phyloP scores from a whole-genome alignment of 768 basidiomycete species.

The Phaffia tasmanica region DNA sequence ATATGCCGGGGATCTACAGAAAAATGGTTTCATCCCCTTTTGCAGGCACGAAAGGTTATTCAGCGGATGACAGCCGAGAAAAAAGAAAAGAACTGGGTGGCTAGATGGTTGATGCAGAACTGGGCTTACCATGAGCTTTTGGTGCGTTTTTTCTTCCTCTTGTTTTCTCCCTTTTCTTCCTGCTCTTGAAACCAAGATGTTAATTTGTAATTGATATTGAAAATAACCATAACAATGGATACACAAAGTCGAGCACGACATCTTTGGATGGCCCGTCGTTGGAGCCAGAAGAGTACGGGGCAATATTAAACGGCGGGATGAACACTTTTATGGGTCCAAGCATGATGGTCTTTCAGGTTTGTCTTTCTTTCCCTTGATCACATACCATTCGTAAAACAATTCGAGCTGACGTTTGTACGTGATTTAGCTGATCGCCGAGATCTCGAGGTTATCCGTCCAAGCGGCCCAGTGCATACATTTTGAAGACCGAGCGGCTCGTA shows the following conservation, averaged over 20 bases:
- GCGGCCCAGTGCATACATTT: conserved; percentile 14
- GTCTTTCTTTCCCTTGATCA: not conserved
- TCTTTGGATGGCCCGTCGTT: conserved; percentile 22
- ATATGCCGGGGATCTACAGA: conserved; percentile 25
- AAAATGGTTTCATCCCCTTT: conserved; percentile 20
- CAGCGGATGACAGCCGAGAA: conserved; percentile 13
- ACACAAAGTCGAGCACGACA: not conserved
- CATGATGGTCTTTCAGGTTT: conserved; percentile 16
- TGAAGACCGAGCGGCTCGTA: conserved; percentile 20
- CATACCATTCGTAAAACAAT: not conserved
- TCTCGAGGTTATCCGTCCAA: conserved; percentile 19
- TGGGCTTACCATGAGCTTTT: conserved; percentile 23
- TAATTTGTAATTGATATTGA: too few relatives aligned
- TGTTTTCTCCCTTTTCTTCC: not conserved
- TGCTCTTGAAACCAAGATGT: too few relatives aligned
- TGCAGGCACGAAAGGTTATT: conserved; percentile 12
- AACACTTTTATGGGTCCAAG: conserved; percentile 22
- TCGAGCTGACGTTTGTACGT: not conserved
- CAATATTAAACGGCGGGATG: conserved; percentile 16
- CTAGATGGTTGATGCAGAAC: conserved; percentile 17
- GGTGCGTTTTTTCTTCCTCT: not conserved
- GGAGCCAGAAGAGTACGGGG: conserved; percentile 24
- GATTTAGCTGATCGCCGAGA: conserved; percentile 24
- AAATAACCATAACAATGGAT: too few relatives aligned
- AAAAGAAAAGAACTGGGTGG: not conserved